Evolutionary conservation across 345 rosid genomes (phyloP).

Genomic region (Eucalyptus melliodora): DNA sequence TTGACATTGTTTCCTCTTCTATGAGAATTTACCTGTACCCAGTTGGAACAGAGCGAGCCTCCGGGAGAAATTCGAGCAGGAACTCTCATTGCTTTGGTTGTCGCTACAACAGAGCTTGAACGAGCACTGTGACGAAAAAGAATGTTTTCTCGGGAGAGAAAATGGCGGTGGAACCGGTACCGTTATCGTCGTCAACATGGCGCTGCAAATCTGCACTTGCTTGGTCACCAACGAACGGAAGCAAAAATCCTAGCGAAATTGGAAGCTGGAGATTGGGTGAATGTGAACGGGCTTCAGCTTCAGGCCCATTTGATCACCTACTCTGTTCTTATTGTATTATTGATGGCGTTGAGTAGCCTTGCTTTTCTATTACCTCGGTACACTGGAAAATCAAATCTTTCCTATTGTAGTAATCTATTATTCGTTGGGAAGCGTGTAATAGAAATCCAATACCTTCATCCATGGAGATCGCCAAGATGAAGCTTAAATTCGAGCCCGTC

Average conservation of each 20-base stretch:
- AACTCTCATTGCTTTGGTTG: neutral
- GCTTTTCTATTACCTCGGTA: neutral
- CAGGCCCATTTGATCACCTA: neutral
- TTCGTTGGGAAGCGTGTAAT: too few species aligned
- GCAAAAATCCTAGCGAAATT: neutral
- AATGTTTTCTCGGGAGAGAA: neutral
- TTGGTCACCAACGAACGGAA: neutral
- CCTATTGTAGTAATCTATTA: too few species aligned
- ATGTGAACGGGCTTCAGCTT: neutral
- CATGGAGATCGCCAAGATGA: too few species aligned
- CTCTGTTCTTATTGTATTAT: neutral
- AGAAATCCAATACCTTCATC: too few species aligned
- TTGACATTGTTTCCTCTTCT: neutral
- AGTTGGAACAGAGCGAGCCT: neutral
- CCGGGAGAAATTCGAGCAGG: neutral
- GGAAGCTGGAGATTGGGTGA: neutral
- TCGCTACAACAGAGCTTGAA: neutral
- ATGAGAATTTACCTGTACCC: neutral
- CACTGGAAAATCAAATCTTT: neutral
- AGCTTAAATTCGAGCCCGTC: rapidly evolving
- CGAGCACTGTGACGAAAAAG: neutral
- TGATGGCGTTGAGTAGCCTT: neutral
- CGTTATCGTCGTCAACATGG: neutral
- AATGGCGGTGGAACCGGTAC: neutral
- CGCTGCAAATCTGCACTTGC: neutral